These are phyloP conservation scores for Phylloporus sp. DNA, from an alignment of 768 basidiomycete genomes.

Conservation along the genomic window DNA sequence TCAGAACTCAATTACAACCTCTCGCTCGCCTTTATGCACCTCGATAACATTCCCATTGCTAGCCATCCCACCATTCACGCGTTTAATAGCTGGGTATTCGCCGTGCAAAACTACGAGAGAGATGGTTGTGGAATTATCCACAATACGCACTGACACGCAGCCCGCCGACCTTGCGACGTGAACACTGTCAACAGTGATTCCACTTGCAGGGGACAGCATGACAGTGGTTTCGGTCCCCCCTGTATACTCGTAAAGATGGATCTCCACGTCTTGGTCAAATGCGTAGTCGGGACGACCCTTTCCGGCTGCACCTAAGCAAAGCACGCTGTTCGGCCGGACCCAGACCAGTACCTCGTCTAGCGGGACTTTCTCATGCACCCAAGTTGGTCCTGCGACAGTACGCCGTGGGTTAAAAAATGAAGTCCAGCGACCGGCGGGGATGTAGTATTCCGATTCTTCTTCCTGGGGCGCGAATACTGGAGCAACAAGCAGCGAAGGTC, in stretches of 20 bases:
- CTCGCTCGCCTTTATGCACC: slow-evolving; percentile 1
- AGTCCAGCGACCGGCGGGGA: slow-evolving; percentile 60
- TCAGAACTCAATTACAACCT: slow-evolving; percentile 12
- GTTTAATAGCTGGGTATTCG: slow-evolving; percentile 8
- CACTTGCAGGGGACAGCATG: slow-evolving; percentile 14
- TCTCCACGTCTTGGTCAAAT: slow-evolving; percentile 39
- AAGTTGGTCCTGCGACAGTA: slow-evolving; percentile 53
- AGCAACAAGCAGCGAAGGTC: slow-evolving; percentile 57
- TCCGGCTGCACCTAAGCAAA: slow-evolving; percentile 32
- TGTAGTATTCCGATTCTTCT: slow-evolving; percentile 56
- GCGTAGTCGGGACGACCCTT: slow-evolving; percentile 50
- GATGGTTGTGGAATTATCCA: slow-evolving; percentile 7
- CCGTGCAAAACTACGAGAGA: slow-evolving; percentile 14
- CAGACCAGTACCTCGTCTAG: slow-evolving; percentile 64
- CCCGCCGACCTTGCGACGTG: slow-evolving; percentile 10
- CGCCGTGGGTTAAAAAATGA: slow-evolving; percentile 54
- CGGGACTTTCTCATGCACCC: slow-evolving; percentile 62
- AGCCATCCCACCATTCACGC: slow-evolving; percentile 7
- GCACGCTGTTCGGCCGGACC: slow-evolving; percentile 54
- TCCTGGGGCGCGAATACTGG: slow-evolving; percentile 54
- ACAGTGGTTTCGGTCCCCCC: slow-evolving; percentile 33
- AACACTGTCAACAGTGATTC: slow-evolving; percentile 3
- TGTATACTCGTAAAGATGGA: slow-evolving; percentile 51
- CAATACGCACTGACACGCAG: slow-evolving; percentile 5
- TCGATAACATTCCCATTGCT: not conserved